Base-by-base conservation (phyloP, 768 basidiomycete species). In the Phaffia tasmanica region DNA sequence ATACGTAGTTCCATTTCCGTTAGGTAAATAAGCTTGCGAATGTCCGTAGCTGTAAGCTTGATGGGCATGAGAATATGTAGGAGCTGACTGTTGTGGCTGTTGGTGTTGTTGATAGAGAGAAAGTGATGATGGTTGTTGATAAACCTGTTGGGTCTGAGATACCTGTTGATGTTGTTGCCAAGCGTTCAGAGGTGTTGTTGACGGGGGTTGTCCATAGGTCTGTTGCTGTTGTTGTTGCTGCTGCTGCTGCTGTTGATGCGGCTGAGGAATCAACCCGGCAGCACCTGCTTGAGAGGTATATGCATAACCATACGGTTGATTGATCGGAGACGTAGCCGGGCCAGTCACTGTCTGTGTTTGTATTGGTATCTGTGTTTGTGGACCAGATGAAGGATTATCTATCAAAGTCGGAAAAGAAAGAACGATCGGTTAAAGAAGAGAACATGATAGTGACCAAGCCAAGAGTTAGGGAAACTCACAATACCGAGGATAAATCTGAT, bases 81-180 rank as follows among this genome's bases (percentile, higher is more conserved):
- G 57, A 7, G 30, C n/a, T 21, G 32, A 30, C 56, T 57, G 56
- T 6, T 58, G 57, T 35, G 57, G 57, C 11, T 58, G 47, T 25
- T 42, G 32, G 32, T 46, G 47, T 58, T 23, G 32, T 14, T 58
- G 57, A 25, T 29, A 46, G 6, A 35, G 57, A 29, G 57, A 30
- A 16, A 29, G 57, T 25, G 47, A 46, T 32, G 47, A 58, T n/a
- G 57, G 57, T 30, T 58, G 57, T 46, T 58, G 57, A 46, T 58
- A 58, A 15, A 58, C 57, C 32, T 32, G 57, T 21, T 58, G 57
- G 57, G 32, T 30, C 5, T 58, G 57, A 14, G 57, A 58, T 46
- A 35, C 32, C 57, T 6, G 32, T n/a, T 30, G n/a, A 46, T 4
- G 57, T 27, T 30, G 57, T n/a, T 59, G 57, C 25, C 9, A 46